Evolutionary conservation across 192 early-diverging fungal species (phyloP).

Genomic region (Dissophora ornata): DNA sequence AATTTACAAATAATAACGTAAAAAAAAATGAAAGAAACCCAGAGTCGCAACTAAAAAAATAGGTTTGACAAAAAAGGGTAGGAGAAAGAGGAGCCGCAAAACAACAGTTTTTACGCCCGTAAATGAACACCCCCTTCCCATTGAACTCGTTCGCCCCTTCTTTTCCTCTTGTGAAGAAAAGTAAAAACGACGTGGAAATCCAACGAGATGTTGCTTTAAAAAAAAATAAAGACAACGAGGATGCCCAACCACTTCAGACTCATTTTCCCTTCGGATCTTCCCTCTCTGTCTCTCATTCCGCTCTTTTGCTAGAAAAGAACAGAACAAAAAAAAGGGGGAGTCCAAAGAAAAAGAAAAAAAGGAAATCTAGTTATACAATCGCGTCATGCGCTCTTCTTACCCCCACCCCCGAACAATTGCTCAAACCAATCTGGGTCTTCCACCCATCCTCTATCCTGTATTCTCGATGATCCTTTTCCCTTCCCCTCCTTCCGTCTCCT

Average conservation of each 20-base stretch:
- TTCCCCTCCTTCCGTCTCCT: too few relatives aligned
- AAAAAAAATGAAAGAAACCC: slow-evolving; percentile 21
- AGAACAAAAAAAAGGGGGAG: neutral
- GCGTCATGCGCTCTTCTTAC: slow-evolving; percentile 57
- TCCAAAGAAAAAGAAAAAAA: slow-evolving; percentile 55
- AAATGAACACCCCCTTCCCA: slow-evolving; percentile 40
- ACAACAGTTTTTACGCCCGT: slow-evolving; percentile 57
- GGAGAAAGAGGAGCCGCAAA: slow-evolving; percentile 59
- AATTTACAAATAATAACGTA: neutral
- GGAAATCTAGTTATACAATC: slow-evolving; percentile 57
- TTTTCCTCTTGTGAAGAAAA: neutral
- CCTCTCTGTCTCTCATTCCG: too few relatives aligned
- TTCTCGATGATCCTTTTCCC: slow-evolving; percentile 41
- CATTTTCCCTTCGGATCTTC: slow-evolving; percentile 51
- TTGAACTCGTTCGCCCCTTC: slow-evolving; percentile 41
- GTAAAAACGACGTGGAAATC: slow-evolving; percentile 38
- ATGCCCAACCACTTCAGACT: slow-evolving; percentile 57
- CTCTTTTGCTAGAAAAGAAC: too few relatives aligned
- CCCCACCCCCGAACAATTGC: slow-evolving; percentile 32
- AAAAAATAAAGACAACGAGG: neutral
- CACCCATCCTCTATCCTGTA: slow-evolving; percentile 46
- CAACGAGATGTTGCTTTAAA: slow-evolving; percentile 15
- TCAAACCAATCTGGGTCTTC: slow-evolving; percentile 37
- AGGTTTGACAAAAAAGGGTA: slow-evolving; percentile 39
- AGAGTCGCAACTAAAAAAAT: slow-evolving; percentile 11